phyloP scores from a whole-genome alignment of 345 rosid genomes.

The Syzygium aromaticum region DNA sequence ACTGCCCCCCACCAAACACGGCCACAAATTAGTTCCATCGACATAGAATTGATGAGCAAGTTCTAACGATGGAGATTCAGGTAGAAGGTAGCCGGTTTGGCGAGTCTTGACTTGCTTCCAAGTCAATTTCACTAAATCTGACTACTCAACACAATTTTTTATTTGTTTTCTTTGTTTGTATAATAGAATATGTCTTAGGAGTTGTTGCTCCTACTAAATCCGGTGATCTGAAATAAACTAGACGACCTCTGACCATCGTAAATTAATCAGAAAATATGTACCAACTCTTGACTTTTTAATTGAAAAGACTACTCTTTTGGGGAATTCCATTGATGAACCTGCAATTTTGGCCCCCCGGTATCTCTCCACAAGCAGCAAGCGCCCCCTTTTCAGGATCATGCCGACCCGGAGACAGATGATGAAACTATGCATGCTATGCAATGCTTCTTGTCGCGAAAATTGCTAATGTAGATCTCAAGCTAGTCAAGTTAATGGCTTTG shows the following conservation, averaged over 20 bases:
- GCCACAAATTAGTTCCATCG: background rate
- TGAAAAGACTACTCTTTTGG: background rate
- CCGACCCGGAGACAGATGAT: background rate
- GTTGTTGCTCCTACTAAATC: background rate
- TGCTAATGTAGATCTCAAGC: background rate
- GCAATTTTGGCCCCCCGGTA: background rate
- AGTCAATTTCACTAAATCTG: background rate
- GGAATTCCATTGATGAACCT: background rate
- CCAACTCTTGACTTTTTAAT: background rate
- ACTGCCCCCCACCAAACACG: background rate
- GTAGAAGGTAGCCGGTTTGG: background rate
- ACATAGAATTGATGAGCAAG: background rate
- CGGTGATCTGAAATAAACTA: background rate
- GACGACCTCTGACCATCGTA: background rate
- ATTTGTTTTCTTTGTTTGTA: background rate
- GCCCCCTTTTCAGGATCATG: background rate
- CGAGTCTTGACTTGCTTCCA: background rate
- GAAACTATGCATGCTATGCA: background rate
- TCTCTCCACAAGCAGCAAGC: background rate
- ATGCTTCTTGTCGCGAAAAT: background rate
- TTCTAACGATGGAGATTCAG: background rate
- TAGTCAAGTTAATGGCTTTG: background rate
- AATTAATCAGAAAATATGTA: background rate
- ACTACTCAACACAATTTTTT: background rate
- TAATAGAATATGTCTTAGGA: background rate